A percentile compares a stretch with the other conserved stretches of the same genome.
Conservation (phyloP, 176 grass and related monocot species). For the Lolium multiflorum region DNA sequence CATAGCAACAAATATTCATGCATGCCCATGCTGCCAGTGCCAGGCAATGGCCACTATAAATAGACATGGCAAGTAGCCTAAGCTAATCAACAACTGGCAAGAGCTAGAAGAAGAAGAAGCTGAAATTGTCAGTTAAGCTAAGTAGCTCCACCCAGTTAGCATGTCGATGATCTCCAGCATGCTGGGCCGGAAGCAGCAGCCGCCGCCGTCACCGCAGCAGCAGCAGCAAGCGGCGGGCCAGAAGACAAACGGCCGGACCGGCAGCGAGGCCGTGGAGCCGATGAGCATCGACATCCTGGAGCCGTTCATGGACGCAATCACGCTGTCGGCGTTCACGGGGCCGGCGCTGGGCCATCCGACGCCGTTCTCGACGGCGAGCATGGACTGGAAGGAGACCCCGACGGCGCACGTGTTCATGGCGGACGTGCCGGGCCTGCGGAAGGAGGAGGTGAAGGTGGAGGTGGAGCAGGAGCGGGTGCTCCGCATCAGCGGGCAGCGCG, state of each 20-base stretch:
- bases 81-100: not conserved
- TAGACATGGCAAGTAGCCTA: slow-evolving; percentile 22
- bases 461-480: slow-evolving; percentile 75
- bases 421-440: slow-evolving; percentile 63
- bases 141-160: not conserved
- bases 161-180: slow-evolving; percentile 62
- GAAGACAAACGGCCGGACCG: not conserved
- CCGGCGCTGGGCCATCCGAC: slow-evolving; percentile 39
- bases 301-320: slow-evolving; percentile 49
- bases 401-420: slow-evolving; percentile 75
- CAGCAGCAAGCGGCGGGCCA: not conserved
- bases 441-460: slow-evolving; percentile 71
- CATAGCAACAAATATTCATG: not conserved
- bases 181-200: slow-evolving; percentile 45
- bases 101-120: slow-evolving; percentile 13
- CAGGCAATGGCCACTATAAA: slow-evolving; percentile 15
- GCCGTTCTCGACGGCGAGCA: slow-evolving; percentile 57
- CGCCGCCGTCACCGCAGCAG: not conserved
- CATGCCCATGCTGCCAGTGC: not conserved
- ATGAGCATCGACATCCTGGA: slow-evolving; percentile 42
- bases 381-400: slow-evolving; percentile 87
- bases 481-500: slow-evolving; percentile 63
- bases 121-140: not conserved
- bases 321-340: slow-evolving; percentile 25
- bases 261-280: not conserved